Percentiles rank a stretch among this genome's conserved stretches.
Conservation (phyloP, 495 filamentous ascomycete species). For the Pseudotulostoma volvatum region DNA sequence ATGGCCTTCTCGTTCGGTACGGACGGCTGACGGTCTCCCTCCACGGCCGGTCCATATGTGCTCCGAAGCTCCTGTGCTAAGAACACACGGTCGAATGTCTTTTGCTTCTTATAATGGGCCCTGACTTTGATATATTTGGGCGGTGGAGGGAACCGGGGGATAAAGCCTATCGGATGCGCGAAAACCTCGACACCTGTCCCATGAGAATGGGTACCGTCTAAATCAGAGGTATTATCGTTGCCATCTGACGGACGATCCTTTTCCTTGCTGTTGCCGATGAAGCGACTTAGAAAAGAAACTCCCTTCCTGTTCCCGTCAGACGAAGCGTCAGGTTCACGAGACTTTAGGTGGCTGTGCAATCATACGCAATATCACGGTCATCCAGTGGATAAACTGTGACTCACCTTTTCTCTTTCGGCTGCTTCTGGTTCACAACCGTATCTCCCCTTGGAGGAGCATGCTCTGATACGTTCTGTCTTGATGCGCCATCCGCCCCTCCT, state of each 20-base stretch:
- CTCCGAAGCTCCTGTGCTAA: slow-evolving; percentile 71
- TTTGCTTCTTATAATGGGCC: slow-evolving; percentile 63
- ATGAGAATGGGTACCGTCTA: slow-evolving; percentile 53
- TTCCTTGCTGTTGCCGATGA: slow-evolving; percentile 70
- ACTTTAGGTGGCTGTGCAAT: no score
- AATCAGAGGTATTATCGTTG: slow-evolving; percentile 56
- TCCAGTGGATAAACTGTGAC: slow-evolving; percentile 10
- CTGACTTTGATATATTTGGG: slow-evolving; percentile 81
- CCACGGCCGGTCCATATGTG: slow-evolving; percentile 18
- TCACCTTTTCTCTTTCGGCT: slow-evolving; percentile 52
- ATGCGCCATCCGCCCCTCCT: slow-evolving; percentile 30
- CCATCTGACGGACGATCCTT: slow-evolving; percentile 34
- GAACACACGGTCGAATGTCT: slow-evolving; percentile 75
- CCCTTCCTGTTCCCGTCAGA: slow-evolving; percentile 43
- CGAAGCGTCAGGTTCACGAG: neutral
- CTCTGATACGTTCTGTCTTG: slow-evolving; percentile 18
- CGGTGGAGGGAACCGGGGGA: slow-evolving; percentile 75
- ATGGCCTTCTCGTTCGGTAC: slow-evolving; percentile 38
- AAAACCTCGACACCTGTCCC: slow-evolving; percentile 72
- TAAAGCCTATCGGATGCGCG: slow-evolving; percentile 68
- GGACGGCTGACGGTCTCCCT: slow-evolving; percentile 13
- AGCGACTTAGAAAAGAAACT: slow-evolving; percentile 79
- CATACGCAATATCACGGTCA: no score
- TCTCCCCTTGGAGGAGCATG: slow-evolving; percentile 21
- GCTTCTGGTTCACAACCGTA: slow-evolving; percentile 27